A percentile compares a stretch with the other conserved stretches of the same genome.
These are phyloP conservation scores for Phalaenopsis aphrodite DNA, from an alignment of 106 monocot genomes.

Conservation along the genomic window DNA sequence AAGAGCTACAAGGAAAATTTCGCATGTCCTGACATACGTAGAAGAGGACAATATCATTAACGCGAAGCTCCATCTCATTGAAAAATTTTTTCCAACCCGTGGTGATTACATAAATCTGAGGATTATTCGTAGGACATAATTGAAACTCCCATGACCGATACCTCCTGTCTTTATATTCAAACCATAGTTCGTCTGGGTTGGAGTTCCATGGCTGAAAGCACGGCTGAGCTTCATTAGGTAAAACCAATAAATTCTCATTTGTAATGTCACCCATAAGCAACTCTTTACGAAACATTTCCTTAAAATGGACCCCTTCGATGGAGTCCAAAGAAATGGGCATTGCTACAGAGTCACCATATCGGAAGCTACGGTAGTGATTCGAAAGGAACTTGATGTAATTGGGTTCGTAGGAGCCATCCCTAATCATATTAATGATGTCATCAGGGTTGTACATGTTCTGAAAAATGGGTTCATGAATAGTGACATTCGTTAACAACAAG, in stretches of 20 bases:
- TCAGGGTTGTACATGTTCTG: conserved; percentile 17
- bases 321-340: not conserved
- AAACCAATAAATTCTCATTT: conserved; percentile 48
- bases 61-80: conserved; percentile 26
- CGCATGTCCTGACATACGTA: conserved; percentile 27
- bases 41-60: conserved; percentile 34
- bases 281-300: too few relatives aligned
- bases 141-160: conserved; percentile 31
- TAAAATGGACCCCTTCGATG: not conserved
- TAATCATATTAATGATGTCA: conserved; percentile 23
- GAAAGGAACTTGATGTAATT: conserved; percentile 5
- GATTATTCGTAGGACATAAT: conserved; percentile 59
- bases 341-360: not conserved
- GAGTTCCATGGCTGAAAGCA: conserved; percentile 24
- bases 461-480: conserved; percentile 15
- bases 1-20: conserved; percentile 8
- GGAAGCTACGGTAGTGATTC: too few relatives aligned
- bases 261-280: conserved; percentile 23
- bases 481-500: conserved; percentile 9
- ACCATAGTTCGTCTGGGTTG: conserved; percentile 18
- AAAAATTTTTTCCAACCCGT: conserved; percentile 64
- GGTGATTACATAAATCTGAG: conserved; percentile 69
- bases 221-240: conserved; percentile 45
- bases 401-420: conserved; percentile 16
- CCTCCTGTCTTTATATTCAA: conserved; percentile 31